These are phyloP conservation scores for Cytospora schulzeri DNA, from an alignment of 2,329 filamentous ascomycete genomes.

Conservation along the genomic window DNA sequence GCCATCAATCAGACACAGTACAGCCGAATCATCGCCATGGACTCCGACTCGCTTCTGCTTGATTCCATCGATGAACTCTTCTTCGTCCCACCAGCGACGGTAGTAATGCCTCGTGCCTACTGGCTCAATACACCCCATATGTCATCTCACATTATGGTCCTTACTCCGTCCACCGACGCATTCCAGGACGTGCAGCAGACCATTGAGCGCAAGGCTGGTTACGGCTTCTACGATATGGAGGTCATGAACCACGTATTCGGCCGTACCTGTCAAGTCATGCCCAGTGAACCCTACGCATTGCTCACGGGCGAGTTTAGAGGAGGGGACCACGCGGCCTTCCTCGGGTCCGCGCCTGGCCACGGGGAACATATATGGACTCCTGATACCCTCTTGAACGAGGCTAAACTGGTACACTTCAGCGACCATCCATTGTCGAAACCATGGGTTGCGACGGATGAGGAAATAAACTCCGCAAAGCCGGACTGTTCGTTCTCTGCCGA, in stretches of 20 bases:
- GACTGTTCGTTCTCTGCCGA: constrained; percentile 31
- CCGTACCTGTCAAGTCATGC: constrained; percentile 60
- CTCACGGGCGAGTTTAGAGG: constrained; percentile 62
- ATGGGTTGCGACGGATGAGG: constrained; percentile 39
- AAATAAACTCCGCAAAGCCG: constrained; percentile 36
- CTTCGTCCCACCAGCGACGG: constrained; percentile 59
- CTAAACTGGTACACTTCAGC: constrained; percentile 70
- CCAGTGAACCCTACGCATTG: constrained; percentile 64
- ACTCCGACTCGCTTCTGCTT: constrained; percentile 66
- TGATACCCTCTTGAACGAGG: constrained; percentile 53
- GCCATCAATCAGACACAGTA: constrained; percentile 69
- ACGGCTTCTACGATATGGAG: constrained; percentile 64
- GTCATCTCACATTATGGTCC: constrained; percentile 63
- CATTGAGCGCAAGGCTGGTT: constrained; percentile 29
- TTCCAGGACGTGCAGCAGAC: constrained; percentile 41
- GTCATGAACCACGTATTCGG: constrained; percentile 64
- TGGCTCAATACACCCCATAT: constrained; percentile 63
- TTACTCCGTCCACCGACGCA: constrained; percentile 59
- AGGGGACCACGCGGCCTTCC: constrained; percentile 49
- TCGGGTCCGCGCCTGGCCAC: not conserved
- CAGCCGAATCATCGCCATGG: constrained; percentile 49
- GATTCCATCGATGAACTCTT: constrained; percentile 72
- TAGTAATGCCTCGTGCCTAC: constrained; percentile 73
- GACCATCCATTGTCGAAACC: constrained; percentile 72
- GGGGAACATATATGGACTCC: not conserved